A percentile compares a stretch with the other conserved stretches of the same genome.
Evolutionary conservation across 164 flowering plant genomes (phyloP).

Genomic region (Platanus orientalis): DNA sequence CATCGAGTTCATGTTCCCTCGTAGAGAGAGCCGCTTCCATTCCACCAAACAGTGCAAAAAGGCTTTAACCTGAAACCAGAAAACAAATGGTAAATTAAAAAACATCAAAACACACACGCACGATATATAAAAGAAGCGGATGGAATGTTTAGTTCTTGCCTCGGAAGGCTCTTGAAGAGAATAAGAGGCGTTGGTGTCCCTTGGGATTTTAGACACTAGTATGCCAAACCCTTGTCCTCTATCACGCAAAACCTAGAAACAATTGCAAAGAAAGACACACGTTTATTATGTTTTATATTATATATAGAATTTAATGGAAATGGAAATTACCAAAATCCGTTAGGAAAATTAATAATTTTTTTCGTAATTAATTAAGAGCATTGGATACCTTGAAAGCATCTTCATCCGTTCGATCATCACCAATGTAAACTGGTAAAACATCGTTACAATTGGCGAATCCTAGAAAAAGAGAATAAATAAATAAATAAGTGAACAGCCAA

Average conservation of each 20-base stretch:
- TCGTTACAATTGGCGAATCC: slow-evolving; percentile 59
- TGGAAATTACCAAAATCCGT: no score
- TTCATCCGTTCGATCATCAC: no score
- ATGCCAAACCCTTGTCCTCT: slow-evolving; percentile 84
- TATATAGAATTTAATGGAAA: no score
- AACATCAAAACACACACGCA: background rate
- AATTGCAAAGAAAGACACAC: background rate
- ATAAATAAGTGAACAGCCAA: slow-evolving; percentile 4
- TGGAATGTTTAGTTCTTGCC: slow-evolving; percentile 29
- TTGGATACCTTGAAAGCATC: slow-evolving; percentile 81
- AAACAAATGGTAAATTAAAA: slow-evolving; percentile 4
- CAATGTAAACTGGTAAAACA: slow-evolving; percentile 64
- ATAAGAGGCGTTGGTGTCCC: slow-evolving; percentile 76
- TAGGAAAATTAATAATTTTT: background rate
- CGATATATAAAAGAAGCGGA: background rate
- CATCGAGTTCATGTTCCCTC: slow-evolving; percentile 4
- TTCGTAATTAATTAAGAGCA: no score
- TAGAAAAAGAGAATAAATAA: slow-evolving; percentile 14
- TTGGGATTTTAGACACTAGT: slow-evolving; percentile 74
- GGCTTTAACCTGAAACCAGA: slow-evolving; percentile 50
- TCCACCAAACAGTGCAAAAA: slow-evolving; percentile 70
- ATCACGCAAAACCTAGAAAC: slow-evolving; percentile 49
- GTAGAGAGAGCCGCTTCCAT: slow-evolving; percentile 43
- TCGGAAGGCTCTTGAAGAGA: slow-evolving; percentile 81
- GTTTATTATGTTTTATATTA: background rate